phyloP scores from a whole-genome alignment of 495 filamentous ascomycete genomes.

The Zalerion maritima region DNA sequence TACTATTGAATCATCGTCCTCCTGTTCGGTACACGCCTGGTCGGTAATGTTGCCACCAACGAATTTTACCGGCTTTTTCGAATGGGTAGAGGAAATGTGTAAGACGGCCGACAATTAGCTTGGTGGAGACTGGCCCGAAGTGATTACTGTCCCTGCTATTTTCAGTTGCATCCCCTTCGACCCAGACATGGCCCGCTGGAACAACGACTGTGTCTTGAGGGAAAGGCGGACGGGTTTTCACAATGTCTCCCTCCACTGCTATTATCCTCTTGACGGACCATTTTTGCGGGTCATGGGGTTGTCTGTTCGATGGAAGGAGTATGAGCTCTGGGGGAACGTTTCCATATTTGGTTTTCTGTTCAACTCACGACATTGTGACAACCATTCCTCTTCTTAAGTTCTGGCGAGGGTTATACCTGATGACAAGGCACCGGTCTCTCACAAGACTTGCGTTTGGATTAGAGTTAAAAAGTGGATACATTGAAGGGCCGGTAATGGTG shows the following conservation, averaged over 20 bases:
- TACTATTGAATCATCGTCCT: no score
- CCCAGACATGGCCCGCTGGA: constrained; percentile 61
- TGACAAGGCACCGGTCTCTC: constrained; percentile 37
- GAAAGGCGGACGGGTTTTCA: constrained; percentile 48
- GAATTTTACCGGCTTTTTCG: constrained; percentile 31
- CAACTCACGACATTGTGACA: constrained; percentile 34
- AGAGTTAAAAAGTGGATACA: constrained; percentile 65
- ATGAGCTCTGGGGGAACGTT: neutral
- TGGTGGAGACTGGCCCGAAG: constrained; percentile 52
- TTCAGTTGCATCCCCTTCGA: constrained; percentile 53
- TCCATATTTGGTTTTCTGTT: neutral
- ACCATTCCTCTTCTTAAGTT: constrained; percentile 37
- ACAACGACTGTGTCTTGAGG: constrained; percentile 40
- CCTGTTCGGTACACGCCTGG: no score
- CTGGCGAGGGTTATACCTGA: constrained; percentile 30
- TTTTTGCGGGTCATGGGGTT: constrained; percentile 44
- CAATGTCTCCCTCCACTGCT: constrained; percentile 52
- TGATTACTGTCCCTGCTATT: constrained; percentile 57
- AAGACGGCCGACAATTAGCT: constrained; percentile 48
- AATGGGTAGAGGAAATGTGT: constrained; percentile 48
- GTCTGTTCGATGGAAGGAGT: constrained; percentile 27
- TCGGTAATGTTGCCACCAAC: constrained; percentile 39
- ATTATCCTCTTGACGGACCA: constrained; percentile 55
- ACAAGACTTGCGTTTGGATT: constrained; percentile 41
- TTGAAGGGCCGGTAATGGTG: constrained; percentile 51